Evolutionary conservation across 495 filamentous ascomycete species (phyloP).

Genomic region (Penicillium goetzii): DNA sequence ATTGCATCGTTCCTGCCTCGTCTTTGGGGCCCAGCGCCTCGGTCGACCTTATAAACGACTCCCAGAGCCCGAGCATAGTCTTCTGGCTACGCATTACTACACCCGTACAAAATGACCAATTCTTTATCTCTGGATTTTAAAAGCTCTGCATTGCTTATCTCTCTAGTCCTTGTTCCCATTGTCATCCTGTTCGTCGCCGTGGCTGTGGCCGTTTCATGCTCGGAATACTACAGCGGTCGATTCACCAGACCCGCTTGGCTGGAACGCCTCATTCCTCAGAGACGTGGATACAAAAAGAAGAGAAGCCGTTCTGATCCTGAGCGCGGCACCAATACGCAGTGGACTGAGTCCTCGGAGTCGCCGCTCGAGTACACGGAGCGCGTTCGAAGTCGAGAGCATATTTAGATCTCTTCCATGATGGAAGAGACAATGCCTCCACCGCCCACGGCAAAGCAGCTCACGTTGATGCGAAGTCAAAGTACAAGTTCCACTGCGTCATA

Average conservation of each 20-base stretch:
- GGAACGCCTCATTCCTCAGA: slow-evolving; percentile 12
- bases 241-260: slow-evolving; percentile 20
- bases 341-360: slow-evolving; percentile 27
- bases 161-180: slow-evolving; percentile 60
- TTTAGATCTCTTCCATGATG: slow-evolving; percentile 23
- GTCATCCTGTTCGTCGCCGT: slow-evolving; percentile 49
- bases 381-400: slow-evolving; percentile 25
- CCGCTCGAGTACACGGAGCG: slow-evolving; percentile 24
- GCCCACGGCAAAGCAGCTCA: slow-evolving; percentile 18
- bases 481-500: slow-evolving; percentile 23
- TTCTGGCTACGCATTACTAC: slow-evolving; percentile 15
- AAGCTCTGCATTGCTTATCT: slow-evolving; percentile 47
- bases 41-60: background rate
- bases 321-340: slow-evolving; percentile 17
- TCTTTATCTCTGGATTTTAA: slow-evolving; percentile 39
- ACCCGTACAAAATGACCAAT: slow-evolving; percentile 35
- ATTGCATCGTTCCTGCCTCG: slow-evolving; percentile 13
- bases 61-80: background rate
- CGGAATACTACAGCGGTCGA: slow-evolving; percentile 37
- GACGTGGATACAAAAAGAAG: slow-evolving; percentile 21
- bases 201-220: slow-evolving; percentile 51
- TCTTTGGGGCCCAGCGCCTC: background rate
- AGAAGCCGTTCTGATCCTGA: slow-evolving; percentile 28
- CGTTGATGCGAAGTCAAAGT: slow-evolving; percentile 10
- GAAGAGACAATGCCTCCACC: slow-evolving; percentile 16